Conservation (phyloP, 176 grass and related monocot genomes). For the Lolium multiflorum region DNA sequence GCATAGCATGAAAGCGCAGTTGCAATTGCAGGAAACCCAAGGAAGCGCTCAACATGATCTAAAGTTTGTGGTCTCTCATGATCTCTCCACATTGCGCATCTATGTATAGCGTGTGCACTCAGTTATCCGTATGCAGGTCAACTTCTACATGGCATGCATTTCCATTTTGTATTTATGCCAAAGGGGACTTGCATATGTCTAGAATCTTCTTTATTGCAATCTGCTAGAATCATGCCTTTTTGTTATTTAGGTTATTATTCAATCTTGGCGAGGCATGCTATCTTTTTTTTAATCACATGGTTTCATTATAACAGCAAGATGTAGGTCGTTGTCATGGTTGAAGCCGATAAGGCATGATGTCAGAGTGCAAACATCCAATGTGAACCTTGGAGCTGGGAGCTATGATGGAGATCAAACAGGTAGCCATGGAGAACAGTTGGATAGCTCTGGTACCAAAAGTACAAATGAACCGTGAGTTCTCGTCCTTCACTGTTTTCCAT, state of each 20-base stretch:
- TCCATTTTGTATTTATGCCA: background rate
- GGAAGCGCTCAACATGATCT: too few species aligned
- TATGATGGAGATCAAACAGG: conserved; percentile 60
- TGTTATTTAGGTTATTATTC: background rate
- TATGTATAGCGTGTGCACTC: background rate
- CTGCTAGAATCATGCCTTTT: background rate
- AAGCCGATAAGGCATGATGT: conserved; percentile 38
- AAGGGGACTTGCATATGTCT: background rate
- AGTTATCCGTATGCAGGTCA: background rate
- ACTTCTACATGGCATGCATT: background rate
- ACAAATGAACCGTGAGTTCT: conserved; percentile 63
- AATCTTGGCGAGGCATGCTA: background rate
- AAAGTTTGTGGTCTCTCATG: too few species aligned
- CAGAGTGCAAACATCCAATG: conserved; percentile 72
- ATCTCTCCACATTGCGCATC: background rate
- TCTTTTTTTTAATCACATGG: background rate
- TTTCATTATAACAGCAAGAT: conserved; percentile 42
- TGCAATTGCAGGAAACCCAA: too few species aligned
- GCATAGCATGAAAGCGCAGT: too few species aligned
- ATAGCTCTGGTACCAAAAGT: conserved; percentile 49
- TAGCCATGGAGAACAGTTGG: conserved; percentile 38
- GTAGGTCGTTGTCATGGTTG: conserved; percentile 39
- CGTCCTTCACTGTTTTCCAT: background rate
- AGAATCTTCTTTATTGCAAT: background rate
- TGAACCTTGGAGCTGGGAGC: conserved; percentile 66